phyloP scores from a whole-genome alignment of 345 rosid genomes.

The Schrenkiella parvula region DNA sequence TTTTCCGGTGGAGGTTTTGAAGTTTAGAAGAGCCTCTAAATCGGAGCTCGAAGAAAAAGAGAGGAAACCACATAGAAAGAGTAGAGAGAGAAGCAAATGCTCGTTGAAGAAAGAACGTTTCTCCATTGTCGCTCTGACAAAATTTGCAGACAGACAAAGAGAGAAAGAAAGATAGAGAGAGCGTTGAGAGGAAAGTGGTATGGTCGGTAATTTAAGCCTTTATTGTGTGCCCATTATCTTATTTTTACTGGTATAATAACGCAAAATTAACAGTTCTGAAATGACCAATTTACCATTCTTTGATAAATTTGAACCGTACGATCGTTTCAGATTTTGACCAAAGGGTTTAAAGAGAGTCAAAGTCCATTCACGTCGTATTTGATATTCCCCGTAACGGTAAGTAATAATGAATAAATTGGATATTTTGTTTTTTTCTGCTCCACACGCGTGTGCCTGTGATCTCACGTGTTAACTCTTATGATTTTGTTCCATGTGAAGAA shows the following conservation, averaged over 20 bases:
- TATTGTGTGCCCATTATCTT: not conserved
- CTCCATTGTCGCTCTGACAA: constrained; percentile 44
- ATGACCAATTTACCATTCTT: constrained; percentile 20
- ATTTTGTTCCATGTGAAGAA: constrained; percentile 25
- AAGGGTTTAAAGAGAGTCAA: not conserved
- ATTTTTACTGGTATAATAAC: not conserved
- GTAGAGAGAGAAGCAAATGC: constrained; percentile 7
- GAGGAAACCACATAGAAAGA: not conserved
- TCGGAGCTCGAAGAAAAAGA: constrained; percentile 49
- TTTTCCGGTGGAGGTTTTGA: constrained; percentile 49
- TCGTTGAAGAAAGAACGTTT: constrained; percentile 16
- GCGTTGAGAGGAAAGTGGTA: constrained; percentile 14
- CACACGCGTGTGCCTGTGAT: constrained; percentile 27
- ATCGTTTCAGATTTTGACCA: constrained; percentile 14
- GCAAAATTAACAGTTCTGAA: not conserved
- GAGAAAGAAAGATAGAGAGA: not conserved
- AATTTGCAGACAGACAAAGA: constrained; percentile 2
- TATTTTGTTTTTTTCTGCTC: not conserved
- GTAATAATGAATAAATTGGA: not conserved
- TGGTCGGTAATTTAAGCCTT: constrained; percentile 24
- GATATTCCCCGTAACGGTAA: constrained; percentile 21
- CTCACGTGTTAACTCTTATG: constrained; percentile 18
- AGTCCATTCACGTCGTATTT: not conserved
- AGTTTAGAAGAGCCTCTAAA: constrained; percentile 43
- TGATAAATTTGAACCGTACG: constrained; percentile 4